A percentile compares a stretch with the other conserved stretches of the same genome.
Evolutionary conservation across 495 filamentous ascomycete species (phyloP).

Genomic region (Penicillium cosmopolitanum): DNA sequence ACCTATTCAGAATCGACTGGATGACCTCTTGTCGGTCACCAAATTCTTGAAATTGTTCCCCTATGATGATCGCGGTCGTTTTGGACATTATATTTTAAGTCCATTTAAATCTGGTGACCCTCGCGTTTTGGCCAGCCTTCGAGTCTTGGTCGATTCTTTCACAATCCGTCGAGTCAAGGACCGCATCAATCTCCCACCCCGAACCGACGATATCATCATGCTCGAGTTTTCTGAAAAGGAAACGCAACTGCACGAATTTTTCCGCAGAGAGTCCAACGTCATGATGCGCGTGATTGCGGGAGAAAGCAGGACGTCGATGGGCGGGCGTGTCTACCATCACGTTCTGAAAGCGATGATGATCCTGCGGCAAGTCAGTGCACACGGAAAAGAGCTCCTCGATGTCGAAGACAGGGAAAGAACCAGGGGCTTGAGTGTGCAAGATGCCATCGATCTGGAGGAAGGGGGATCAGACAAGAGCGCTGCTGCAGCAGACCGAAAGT

Average conservation of each 20-base stretch:
- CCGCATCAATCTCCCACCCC: constrained; percentile 77
- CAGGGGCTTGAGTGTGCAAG: constrained; percentile 75
- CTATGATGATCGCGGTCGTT: constrained; percentile 77
- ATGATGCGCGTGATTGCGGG: constrained; percentile 60
- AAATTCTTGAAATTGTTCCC: constrained; percentile 86
- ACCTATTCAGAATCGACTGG: constrained; percentile 87
- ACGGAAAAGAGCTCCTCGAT: constrained; percentile 84
- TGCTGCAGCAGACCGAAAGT: constrained; percentile 62
- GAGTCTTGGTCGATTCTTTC: constrained; percentile 89
- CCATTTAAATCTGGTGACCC: constrained; percentile 81
- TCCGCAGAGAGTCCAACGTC: constrained; percentile 64
- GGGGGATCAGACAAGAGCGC: constrained; percentile 64
- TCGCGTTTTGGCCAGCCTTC: constrained; percentile 79
- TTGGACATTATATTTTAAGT: constrained; percentile 74
- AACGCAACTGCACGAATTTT: constrained; percentile 59
- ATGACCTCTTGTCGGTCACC: constrained; percentile 87
- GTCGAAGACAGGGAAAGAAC: constrained; percentile 78
- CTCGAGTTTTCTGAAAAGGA: constrained; percentile 62
- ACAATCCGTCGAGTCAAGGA: constrained; percentile 93
- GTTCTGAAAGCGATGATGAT: constrained; percentile 89
- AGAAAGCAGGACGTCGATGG: constrained; percentile 62
- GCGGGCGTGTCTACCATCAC: constrained; percentile 83
- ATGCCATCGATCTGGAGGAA: constrained; percentile 85
- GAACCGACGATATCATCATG: constrained; percentile 69
- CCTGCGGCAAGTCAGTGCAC: constrained; percentile 86